phyloP scores from a whole-genome alignment of 805 yeast species.

The Grigorovia jiainica region DNA sequence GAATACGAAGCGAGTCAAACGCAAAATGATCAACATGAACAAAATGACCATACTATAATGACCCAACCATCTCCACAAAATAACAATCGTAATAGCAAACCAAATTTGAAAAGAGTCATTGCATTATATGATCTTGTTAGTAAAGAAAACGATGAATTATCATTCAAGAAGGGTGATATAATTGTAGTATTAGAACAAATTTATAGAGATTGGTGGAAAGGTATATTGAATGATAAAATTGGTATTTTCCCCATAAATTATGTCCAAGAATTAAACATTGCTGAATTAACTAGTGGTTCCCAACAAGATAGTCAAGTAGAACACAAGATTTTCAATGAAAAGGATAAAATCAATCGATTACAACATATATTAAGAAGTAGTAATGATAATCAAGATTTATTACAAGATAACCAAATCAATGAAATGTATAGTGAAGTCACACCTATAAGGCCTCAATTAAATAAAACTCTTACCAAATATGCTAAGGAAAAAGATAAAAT shows the following conservation, averaged over 20 bases:
- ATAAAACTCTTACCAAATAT: constrained; percentile 68
- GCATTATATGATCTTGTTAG: constrained; percentile 79
- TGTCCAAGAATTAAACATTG: constrained; percentile 67
- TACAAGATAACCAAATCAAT: constrained; percentile 60
- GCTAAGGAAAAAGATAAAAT: constrained; percentile 71
- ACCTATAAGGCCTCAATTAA: constrained; percentile 65
- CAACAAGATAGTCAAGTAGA: constrained; percentile 33
- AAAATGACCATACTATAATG: constrained; percentile 6
- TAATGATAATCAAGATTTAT: constrained; percentile 28
- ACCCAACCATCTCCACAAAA: too few relatives aligned
- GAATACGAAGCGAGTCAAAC: constrained; percentile 38
- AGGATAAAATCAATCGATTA: constrained; percentile 59
- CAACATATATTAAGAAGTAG: constrained; percentile 26
- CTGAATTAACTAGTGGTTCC: constrained; percentile 30
- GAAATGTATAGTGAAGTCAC: constrained; percentile 61
- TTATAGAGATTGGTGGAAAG: constrained; percentile 94
- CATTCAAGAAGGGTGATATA: constrained; percentile 79
- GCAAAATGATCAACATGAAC: constrained; percentile 8
- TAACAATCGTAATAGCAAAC: neutral
- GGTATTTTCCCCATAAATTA: constrained; percentile 93
- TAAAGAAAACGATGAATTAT: constrained; percentile 75
- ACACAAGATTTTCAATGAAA: constrained; percentile 41
- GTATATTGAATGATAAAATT: constrained; percentile 65
- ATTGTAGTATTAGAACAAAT: constrained; percentile 81
- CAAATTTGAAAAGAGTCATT: constrained; percentile 47